Percentiles rank a stretch among this genome's conserved stretches.
phyloP scores from a whole-genome alignment of 2,329 filamentous ascomycete species.

The Aphanocladium album region DNA sequence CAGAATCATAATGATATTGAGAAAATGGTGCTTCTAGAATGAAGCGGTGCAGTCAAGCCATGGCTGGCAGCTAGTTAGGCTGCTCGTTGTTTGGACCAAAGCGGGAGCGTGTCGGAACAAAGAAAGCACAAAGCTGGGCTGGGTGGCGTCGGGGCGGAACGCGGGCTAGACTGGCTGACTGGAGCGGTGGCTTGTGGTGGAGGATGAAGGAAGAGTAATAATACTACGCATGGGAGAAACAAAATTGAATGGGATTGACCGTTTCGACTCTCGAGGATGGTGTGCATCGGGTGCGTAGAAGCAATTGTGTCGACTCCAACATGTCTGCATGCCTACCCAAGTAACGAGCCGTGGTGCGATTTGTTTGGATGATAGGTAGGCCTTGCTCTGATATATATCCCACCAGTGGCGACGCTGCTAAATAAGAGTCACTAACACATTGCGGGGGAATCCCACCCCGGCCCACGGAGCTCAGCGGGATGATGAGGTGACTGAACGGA shows the following conservation, averaged over 20 bases:
- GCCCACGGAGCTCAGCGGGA: too few relatives aligned
- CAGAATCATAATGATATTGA: not conserved
- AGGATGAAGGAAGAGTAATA: not conserved
- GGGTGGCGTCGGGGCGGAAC: slow-evolving; percentile 3
- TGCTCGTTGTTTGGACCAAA: not conserved
- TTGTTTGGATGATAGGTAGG: too few relatives aligned
- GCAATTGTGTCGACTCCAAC: too few relatives aligned
- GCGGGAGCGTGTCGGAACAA: slow-evolving; percentile 2
- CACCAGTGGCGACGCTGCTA: not conserved
- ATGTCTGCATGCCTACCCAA: too few relatives aligned
- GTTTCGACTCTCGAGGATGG: too few relatives aligned
- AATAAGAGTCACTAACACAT: not conserved
- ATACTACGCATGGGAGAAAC: not conserved
- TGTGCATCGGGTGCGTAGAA: too few relatives aligned
- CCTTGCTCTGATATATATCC: too few relatives aligned
- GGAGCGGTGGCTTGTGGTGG: not conserved
- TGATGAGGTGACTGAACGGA: not conserved
- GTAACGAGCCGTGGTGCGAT: too few relatives aligned
- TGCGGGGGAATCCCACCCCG: not conserved
- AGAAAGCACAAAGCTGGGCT: not conserved
- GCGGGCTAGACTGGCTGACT: not conserved
- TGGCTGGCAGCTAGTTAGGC: not conserved
- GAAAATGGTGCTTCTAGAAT: not conserved
- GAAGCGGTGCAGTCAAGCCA: too few relatives aligned
- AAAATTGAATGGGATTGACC: not conserved